A percentile compares a stretch with the other conserved stretches of the same genome.
These are phyloP conservation scores for Cupressus sempervirens DNA, from an alignment of 75 land plant genomes.

Conservation along the genomic window DNA sequence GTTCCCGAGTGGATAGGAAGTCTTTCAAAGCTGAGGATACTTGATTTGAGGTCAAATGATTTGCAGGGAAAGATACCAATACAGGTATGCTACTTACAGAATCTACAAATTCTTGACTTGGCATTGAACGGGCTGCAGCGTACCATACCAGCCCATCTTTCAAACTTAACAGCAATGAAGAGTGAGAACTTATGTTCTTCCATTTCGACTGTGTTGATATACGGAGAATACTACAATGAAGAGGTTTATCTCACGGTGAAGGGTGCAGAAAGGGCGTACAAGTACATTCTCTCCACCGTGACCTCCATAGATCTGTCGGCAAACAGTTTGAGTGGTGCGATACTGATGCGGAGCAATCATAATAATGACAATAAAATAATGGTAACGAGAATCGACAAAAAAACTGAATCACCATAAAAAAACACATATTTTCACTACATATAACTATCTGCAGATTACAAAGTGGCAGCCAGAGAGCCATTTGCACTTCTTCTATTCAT, in stretches of 20 bases:
- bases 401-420: no score
- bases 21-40: background rate
- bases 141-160: background rate
- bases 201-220: no score
- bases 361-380: no score
- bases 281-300: background rate
- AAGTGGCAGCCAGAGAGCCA: no score
- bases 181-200: background rate
- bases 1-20: constrained; percentile 4
- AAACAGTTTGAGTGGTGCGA: constrained; percentile 7
- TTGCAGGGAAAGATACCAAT: background rate
- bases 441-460: no score
- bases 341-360: no score
- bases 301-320: constrained; percentile 1
- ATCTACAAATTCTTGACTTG: background rate
- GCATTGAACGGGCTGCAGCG: background rate
- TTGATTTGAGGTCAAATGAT: background rate
- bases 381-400: no score
- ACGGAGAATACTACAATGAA: background rate
- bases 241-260: background rate
- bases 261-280: background rate
- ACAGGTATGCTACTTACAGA: background rate
- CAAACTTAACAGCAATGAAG: background rate
- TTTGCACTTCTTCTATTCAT: no score
- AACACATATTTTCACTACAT: no score